Conservation (phyloP, 2,329 filamentous ascomycete species). For the Monilinia vaccinii-corymbosi region DNA sequence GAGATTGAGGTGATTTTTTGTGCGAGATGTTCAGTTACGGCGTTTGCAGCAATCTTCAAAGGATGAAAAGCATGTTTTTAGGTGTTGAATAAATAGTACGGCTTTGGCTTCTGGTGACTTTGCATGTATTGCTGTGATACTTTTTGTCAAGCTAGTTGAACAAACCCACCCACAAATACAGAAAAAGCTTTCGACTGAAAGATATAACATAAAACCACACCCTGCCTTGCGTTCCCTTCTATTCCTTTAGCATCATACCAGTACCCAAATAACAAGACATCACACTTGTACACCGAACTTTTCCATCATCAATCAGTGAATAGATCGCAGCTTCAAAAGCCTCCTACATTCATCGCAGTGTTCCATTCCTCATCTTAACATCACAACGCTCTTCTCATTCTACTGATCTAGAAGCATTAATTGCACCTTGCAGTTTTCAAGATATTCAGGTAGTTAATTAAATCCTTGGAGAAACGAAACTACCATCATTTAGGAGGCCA, state of each 20-base stretch:
- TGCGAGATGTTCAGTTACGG: not conserved
- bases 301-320: not conserved
- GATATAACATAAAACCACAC: not conserved
- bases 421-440: not conserved
- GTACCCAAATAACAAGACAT: not conserved
- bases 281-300: not conserved
- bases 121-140: too few relatives aligned
- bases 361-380: too few relatives aligned
- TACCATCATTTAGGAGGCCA: too few relatives aligned
- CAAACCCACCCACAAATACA: not conserved
- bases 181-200: not conserved
- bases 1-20: not conserved
- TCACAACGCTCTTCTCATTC: too few relatives aligned
- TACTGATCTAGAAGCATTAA: not conserved
- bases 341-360: not conserved
- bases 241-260: accelerated
- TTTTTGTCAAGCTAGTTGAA: not conserved
- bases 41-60: not conserved
- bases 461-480: not conserved
- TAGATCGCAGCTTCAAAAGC: accelerated
- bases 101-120: not conserved
- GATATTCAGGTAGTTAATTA: not conserved
- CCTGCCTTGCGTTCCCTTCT: not conserved
- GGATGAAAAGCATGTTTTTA: not conserved
- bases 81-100: not conserved